Evolutionary conservation across 2,329 filamentous ascomycete genomes (phyloP).

Genomic region (Lanzia echinophila): DNA sequence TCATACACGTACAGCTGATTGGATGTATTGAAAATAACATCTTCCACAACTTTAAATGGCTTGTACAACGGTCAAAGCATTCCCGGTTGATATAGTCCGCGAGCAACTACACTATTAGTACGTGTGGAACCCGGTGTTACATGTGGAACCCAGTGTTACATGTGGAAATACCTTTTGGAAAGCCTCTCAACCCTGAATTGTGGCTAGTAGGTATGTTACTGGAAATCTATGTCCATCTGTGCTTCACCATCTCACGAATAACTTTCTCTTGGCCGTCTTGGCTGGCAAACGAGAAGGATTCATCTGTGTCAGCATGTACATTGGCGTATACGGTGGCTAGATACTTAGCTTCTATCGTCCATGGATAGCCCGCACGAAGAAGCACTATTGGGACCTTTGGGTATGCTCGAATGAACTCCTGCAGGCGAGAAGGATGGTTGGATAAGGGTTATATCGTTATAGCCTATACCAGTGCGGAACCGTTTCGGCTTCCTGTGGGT

Average conservation of each 20-base stretch:
- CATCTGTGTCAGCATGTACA: conserved; percentile 75
- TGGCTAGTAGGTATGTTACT: conserved; percentile 69
- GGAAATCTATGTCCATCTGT: conserved; percentile 76
- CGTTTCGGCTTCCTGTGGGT: conserved; percentile 64
- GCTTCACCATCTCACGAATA: conserved; percentile 66
- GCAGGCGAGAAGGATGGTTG: conserved; percentile 68
- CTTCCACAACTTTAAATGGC: conserved; percentile 57
- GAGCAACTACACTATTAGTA: conserved; percentile 44
- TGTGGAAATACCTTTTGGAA: conserved; percentile 51
- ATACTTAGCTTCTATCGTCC: conserved; percentile 71
- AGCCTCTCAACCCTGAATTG: conserved; percentile 64
- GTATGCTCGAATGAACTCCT: conserved; percentile 64
- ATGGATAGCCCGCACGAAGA: conserved; percentile 76
- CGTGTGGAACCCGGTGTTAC: neutral
- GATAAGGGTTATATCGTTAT: conserved; percentile 66
- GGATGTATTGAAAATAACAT: conserved; percentile 70
- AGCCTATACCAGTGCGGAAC: conserved; percentile 77
- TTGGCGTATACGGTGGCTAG: conserved; percentile 71
- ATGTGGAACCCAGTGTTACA: neutral
- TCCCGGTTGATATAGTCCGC: conserved; percentile 58
- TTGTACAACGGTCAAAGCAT: conserved; percentile 53
- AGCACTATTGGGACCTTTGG: conserved; percentile 67
- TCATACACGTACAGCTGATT: conserved; percentile 71
- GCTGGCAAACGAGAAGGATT: conserved; percentile 74
- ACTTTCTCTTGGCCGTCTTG: conserved; percentile 67